These are phyloP conservation scores for Pseudocercospora musae DNA, from an alignment of 2,329 filamentous ascomycete species.

Conservation along the genomic window DNA sequence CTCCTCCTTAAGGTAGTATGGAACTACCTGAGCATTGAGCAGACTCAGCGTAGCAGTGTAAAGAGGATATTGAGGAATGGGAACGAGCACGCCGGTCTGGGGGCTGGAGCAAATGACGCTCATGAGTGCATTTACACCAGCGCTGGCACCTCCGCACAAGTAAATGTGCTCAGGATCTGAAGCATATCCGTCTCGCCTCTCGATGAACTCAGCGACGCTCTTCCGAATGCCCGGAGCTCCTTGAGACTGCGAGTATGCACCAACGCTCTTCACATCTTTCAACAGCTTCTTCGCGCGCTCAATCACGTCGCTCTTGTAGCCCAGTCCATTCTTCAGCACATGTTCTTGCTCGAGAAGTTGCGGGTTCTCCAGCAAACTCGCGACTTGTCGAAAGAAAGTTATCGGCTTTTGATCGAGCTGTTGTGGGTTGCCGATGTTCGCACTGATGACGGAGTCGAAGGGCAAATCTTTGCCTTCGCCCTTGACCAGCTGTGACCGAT, in stretches of 20 bases:
- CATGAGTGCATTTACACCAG: constrained; percentile 90
- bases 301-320: constrained; percentile 87
- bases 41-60: constrained; percentile 91
- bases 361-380: constrained; percentile 90
- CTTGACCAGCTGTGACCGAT: constrained; percentile 67
- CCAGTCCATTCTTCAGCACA: constrained; percentile 69
- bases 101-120: constrained; percentile 79
- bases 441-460: constrained; percentile 87
- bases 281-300: constrained; percentile 78
- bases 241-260: constrained; percentile 92
- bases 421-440: constrained; percentile 98
- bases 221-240: constrained; percentile 83
- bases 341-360: constrained; percentile 76
- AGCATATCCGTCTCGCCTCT: constrained; percentile 81
- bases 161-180: constrained; percentile 80
- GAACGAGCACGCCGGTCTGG: constrained; percentile 80
- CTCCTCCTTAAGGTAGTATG: constrained; percentile 88
- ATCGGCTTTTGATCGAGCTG: constrained; percentile 99
- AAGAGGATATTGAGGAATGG: constrained; percentile 95
- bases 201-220: constrained; percentile 88
- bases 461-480: constrained; percentile 64
- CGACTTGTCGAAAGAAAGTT: constrained; percentile 97
- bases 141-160: constrained; percentile 85
- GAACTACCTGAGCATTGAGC: constrained; percentile 80
- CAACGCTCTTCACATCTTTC: constrained; percentile 81